phyloP scores from a whole-genome alignment of 2,329 filamentous ascomycete species.

The Coniochaeta sp. region DNA sequence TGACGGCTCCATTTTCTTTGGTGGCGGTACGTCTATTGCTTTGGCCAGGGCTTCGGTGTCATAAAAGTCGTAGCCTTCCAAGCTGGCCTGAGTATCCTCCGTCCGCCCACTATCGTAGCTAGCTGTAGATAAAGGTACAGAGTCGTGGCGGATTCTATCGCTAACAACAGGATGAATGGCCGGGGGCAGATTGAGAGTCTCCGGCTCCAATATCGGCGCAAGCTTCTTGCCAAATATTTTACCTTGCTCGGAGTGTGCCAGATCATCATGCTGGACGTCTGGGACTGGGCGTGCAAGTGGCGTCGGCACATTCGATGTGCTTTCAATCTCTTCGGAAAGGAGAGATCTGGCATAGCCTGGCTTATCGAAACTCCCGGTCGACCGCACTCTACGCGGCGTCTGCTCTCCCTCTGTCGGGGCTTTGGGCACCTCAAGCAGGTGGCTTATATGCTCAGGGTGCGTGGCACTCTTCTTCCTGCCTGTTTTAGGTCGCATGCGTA shows the following conservation, averaged over 20 bases:
- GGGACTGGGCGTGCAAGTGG: conserved; percentile 47
- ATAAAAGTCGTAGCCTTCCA: conserved; percentile 60
- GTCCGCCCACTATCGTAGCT: conserved; percentile 41
- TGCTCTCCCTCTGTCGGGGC: conserved; percentile 23
- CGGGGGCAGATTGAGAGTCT: conserved; percentile 42
- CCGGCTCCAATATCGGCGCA: conserved; percentile 41
- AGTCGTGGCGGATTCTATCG: conserved; percentile 36
- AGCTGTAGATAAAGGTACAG: conserved; percentile 39
- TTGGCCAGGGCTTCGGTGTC: conserved; percentile 45
- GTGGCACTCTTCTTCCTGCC: conserved; percentile 19
- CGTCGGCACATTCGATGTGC: conserved; percentile 55
- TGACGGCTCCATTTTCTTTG: conserved; percentile 29
- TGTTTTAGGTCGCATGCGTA: conserved; percentile 30
- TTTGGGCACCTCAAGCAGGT: conserved; percentile 17
- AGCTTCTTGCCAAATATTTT: conserved; percentile 27
- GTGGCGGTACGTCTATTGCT: conserved; percentile 44
- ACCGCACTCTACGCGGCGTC: conserved; percentile 26
- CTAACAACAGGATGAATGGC: conserved; percentile 27
- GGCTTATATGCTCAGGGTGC: conserved; percentile 16
- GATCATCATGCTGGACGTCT: conserved; percentile 17
- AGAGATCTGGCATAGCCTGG: conserved; percentile 32
- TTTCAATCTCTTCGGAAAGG: conserved; percentile 49
- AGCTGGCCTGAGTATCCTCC: conserved; percentile 35
- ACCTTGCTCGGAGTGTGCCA: conserved; percentile 15
- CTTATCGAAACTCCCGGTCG: conserved; percentile 25